These are phyloP conservation scores for Alternaria gaisen DNA, from an alignment of 2,329 filamentous ascomycete species.

Conservation along the genomic window DNA sequence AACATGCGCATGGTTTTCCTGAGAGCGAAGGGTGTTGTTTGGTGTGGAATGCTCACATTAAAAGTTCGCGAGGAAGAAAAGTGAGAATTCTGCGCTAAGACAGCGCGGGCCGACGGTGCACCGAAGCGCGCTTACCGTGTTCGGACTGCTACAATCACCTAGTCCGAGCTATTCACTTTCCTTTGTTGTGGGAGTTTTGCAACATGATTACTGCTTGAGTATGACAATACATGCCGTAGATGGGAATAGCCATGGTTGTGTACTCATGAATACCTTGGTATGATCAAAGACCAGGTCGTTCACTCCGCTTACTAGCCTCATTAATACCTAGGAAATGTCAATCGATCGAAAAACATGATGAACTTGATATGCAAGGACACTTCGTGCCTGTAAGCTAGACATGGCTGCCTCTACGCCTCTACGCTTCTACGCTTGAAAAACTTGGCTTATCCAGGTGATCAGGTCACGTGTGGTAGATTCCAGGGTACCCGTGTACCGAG, in stretches of 20 bases:
- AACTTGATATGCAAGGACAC: background rate
- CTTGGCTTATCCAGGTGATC: background rate
- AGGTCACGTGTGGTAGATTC: background rate
- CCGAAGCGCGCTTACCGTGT: constrained; percentile 12
- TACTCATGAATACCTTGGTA: too few species aligned
- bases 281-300: background rate
- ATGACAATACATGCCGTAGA: background rate
- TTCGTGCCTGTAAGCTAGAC: background rate
- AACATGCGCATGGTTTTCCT: constrained; percentile 1
- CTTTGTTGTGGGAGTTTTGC: background rate
- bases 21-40: constrained; percentile 1
- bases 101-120: constrained; percentile 12
- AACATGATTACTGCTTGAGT: background rate
- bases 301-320: background rate
- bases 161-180: background rate
- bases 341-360: background rate
- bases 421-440: background rate
- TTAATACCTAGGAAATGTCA: background rate
- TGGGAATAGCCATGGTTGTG: background rate
- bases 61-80: constrained; percentile 17
- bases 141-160: background rate
- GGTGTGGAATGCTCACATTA: background rate
- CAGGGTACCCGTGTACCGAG: background rate
- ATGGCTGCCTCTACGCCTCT: background rate
- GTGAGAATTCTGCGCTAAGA: constrained; percentile 10